Evolutionary conservation across 345 rosid species (phyloP).

Genomic region (Aquilaria yunnanensis): DNA sequence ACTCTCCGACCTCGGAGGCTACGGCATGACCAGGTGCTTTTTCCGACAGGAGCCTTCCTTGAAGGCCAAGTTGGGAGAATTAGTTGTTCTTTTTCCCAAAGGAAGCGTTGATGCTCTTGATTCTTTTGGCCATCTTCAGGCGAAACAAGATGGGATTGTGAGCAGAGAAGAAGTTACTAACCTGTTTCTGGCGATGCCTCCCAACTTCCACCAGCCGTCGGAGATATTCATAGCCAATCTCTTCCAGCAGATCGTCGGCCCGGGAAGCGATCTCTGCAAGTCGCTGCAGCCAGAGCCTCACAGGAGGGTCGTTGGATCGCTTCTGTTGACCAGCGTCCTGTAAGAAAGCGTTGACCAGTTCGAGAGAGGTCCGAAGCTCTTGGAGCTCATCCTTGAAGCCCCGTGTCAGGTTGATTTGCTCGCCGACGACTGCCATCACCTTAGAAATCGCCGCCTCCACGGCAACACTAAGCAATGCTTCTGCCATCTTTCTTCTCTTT

Average conservation of each 20-base stretch:
- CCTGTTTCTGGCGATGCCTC: conserved; percentile 1
- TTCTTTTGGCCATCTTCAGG: conserved; percentile 3
- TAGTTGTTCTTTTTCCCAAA: neutral
- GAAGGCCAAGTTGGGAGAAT: conserved; percentile 1
- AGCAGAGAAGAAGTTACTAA: conserved; percentile 4
- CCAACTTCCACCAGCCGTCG: conserved; percentile 4
- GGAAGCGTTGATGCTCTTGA: neutral
- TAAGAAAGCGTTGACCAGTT: conserved; percentile 13
- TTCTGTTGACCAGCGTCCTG: conserved; percentile 15
- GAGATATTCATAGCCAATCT: conserved; percentile 4
- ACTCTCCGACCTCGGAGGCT: neutral
- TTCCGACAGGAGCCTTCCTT: neutral
- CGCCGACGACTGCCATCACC: neutral
- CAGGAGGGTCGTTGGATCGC: neutral
- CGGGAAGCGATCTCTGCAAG: conserved; percentile 16
- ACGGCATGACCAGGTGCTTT: neutral
- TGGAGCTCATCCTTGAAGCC: conserved; percentile 2
- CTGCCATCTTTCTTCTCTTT: conserved; percentile 1
- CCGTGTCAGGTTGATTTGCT: conserved; percentile 1
- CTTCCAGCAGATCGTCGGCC: conserved; percentile 22
- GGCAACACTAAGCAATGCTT: neutral
- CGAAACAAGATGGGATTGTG: conserved; percentile 1
- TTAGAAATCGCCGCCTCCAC: neutral
- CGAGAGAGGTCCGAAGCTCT: neutral
- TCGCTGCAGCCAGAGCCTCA: conserved; percentile 14